phyloP scores from a whole-genome alignment of 345 rosid species.

The Gossypium turneri region DNA sequence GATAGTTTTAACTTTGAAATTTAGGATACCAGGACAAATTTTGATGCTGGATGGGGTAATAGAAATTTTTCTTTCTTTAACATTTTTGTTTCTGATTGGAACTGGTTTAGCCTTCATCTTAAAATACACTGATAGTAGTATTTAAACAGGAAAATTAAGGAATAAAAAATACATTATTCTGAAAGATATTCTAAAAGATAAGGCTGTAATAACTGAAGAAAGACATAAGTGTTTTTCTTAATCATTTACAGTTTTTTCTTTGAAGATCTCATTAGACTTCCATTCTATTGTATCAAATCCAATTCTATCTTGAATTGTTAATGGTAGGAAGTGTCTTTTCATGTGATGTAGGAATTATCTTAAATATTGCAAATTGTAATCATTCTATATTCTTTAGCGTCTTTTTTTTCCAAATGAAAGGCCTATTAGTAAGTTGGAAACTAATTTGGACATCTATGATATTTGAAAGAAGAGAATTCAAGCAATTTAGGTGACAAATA shows the following conservation, averaged over 20 bases:
- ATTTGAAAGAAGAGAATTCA: neutral
- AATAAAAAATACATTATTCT: neutral
- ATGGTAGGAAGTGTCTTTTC: neutral
- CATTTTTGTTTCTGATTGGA: neutral
- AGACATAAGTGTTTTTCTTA: neutral
- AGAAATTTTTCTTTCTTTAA: neutral
- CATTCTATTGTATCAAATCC: neutral
- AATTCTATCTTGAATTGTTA: neutral
- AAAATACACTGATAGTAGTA: neutral
- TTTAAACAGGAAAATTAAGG: neutral
- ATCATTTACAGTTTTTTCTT: neutral
- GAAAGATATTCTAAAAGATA: neutral
- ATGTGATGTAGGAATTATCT: too few species aligned
- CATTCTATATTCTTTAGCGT: too few species aligned
- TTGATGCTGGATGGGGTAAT: conserved; percentile 69
- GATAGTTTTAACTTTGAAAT: conserved; percentile 42
- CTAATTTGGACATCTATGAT: neutral
- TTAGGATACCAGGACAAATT: conserved; percentile 56
- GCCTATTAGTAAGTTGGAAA: too few species aligned
- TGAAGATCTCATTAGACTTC: neutral
- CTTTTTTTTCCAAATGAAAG: too few species aligned
- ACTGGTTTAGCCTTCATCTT: neutral
- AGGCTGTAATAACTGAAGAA: neutral
- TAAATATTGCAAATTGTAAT: too few species aligned
- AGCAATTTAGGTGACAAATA: neutral